Conservation (phyloP, 768 basidiomycete species). For the Trametes elegans region DNA sequence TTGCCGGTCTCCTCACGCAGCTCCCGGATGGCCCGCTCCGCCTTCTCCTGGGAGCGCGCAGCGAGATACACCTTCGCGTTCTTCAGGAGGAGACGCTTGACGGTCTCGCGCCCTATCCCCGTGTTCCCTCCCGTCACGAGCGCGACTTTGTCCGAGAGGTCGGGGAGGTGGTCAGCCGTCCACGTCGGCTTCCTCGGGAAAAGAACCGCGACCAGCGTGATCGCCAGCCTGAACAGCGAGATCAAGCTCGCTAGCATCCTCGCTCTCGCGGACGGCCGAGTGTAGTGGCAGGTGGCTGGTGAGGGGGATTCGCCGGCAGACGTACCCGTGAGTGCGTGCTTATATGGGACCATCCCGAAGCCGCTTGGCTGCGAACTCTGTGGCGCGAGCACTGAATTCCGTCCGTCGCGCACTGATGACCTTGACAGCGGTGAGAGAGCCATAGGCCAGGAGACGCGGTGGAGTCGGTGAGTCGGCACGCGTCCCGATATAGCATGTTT, state of each 20-base stretch:
- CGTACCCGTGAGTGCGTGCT: too few relatives aligned
- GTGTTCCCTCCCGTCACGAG: slow-evolving; percentile 38
- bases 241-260: neutral
- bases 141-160: slow-evolving; percentile 35
- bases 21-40: slow-evolving; percentile 46
- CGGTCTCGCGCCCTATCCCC: slow-evolving; percentile 60
- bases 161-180: slow-evolving; percentile 46
- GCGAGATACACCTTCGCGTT: slow-evolving; percentile 67
- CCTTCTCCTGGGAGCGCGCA: slow-evolving; percentile 41
- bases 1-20: slow-evolving; percentile 43
- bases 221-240: neutral
- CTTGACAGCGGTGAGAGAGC: too few relatives aligned
- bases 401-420: too few relatives aligned
- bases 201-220: neutral
- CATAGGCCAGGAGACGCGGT: too few relatives aligned
- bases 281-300: too few relatives aligned
- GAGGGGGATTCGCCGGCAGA: too few relatives aligned
- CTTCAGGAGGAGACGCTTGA: slow-evolving; percentile 49
- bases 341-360: too few relatives aligned
- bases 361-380: too few relatives aligned
- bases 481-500: too few relatives aligned
- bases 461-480: too few relatives aligned
- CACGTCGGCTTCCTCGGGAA: slow-evolving; percentile 33
- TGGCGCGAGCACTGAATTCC: too few relatives aligned
- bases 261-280: too few relatives aligned